phyloP scores from a whole-genome alignment of 169 alveolate species.

The Plasmodium vivax region DNA sequence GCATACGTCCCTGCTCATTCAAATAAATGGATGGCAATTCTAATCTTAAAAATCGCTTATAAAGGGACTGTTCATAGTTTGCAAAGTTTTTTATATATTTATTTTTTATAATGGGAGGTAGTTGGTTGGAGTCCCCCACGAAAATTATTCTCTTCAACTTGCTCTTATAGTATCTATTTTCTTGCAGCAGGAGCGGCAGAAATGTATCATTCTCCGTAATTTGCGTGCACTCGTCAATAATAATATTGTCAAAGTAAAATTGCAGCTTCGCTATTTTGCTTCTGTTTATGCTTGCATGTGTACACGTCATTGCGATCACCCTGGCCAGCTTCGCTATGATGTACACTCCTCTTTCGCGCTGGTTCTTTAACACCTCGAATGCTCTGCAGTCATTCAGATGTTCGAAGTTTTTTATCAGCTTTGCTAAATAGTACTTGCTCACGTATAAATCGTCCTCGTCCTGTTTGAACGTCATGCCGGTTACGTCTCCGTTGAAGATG shows the following conservation, averaged over 20 bases:
- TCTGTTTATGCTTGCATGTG: conserved; percentile 95
- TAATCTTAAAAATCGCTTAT: conserved; percentile 87
- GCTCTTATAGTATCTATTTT: conserved; percentile 76
- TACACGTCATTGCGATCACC: conserved; percentile 95
- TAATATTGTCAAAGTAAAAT: conserved; percentile 87
- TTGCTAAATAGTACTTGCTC: conserved; percentile 42
- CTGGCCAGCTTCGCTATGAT: conserved; percentile 92
- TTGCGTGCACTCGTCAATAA: conserved; percentile 93
- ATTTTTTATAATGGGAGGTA: conserved; percentile 94
- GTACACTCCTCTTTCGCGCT: conserved; percentile 92
- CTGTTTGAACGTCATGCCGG: conserved; percentile 4
- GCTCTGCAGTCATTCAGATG: conserved; percentile 89
- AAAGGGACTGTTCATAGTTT: conserved; percentile 89
- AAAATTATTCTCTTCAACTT: conserved; percentile 90
- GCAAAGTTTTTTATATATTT: conserved; percentile 84
- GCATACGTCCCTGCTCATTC: conserved; percentile 91
- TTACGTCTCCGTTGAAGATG: conserved; percentile 18
- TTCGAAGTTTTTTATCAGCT: conserved; percentile 74
- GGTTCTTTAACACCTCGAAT: conserved; percentile 93
- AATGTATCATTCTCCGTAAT: conserved; percentile 92
- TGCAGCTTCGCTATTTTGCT: conserved; percentile 83
- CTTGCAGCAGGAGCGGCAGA: conserved; percentile 92
- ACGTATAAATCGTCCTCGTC: conserved; percentile 34
- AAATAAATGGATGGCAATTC: conserved; percentile 86
- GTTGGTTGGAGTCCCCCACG: conserved; percentile 94